Percentiles rank a stretch among this genome's conserved stretches.
Evolutionary conservation across 2,329 filamentous ascomycete species (phyloP).

Genomic region (Cytospora chrysosperma): DNA sequence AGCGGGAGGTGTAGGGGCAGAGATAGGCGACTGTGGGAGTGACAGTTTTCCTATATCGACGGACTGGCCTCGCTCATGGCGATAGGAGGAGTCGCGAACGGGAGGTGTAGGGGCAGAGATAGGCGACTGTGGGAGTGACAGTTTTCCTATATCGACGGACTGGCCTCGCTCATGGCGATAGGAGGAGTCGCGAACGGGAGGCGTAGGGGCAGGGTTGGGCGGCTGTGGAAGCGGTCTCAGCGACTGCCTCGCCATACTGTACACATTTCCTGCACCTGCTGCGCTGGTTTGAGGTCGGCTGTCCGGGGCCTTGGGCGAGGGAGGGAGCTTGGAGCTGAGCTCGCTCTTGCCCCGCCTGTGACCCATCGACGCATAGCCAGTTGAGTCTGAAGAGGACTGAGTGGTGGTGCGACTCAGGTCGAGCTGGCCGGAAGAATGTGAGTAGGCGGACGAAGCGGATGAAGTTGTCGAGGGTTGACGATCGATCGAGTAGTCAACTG

Average conservation of each 20-base stretch:
- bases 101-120: conserved; percentile 36
- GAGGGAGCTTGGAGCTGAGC: conserved; percentile 50
- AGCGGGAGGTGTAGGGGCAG: conserved; percentile 38
- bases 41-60: conserved; percentile 57
- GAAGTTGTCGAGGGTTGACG: conserved; percentile 70
- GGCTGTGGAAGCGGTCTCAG: conserved; percentile 71
- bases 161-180: conserved; percentile 57
- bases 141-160: conserved; percentile 61
- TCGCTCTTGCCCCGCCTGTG: conserved; percentile 80
- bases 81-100: conserved; percentile 25
- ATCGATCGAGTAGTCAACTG: conserved; percentile 48
- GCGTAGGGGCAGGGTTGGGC: conserved; percentile 47
- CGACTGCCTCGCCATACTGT: conserved; percentile 72
- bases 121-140: conserved; percentile 34
- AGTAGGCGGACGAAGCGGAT: conserved; percentile 68
- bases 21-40: conserved; percentile 29
- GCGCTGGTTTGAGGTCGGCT: conserved; percentile 41
- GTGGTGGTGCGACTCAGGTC: conserved; percentile 66
- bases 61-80: conserved; percentile 62
- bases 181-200: conserved; percentile 26
- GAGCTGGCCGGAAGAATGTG: conserved; percentile 51
- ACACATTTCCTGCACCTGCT: conserved; percentile 63
- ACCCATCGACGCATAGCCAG: conserved; percentile 50
- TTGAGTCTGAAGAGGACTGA: conserved; percentile 70
- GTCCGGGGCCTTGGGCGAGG: conserved; percentile 42